Evolutionary conservation across 768 basidiomycete genomes (phyloP).

Genomic region (Lactarius sanguifluus): DNA sequence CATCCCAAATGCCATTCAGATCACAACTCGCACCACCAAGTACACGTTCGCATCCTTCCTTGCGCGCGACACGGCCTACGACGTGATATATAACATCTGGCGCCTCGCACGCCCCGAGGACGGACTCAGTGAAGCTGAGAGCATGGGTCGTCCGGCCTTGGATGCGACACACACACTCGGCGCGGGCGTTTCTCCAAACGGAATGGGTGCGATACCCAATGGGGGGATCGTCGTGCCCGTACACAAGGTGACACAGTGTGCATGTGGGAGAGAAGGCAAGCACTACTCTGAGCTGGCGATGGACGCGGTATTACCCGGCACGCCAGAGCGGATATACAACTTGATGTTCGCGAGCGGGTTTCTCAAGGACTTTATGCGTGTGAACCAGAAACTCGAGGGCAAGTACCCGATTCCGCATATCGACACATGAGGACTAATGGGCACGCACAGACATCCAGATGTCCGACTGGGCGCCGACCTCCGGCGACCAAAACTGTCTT

Average conservation of each 20-base stretch:
- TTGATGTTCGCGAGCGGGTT: constrained; percentile 96
- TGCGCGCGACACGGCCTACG: constrained; percentile 92
- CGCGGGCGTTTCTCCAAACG: background rate
- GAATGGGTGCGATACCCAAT: constrained; percentile 12
- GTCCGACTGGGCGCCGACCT: constrained; percentile 85
- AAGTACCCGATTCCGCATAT: constrained; percentile 33
- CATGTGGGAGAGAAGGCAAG: constrained; percentile 64
- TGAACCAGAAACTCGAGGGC: constrained; percentile 90
- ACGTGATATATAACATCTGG: constrained; percentile 97
- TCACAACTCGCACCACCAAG: constrained; percentile 79
- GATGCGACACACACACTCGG: constrained; percentile 18
- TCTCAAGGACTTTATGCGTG: constrained; percentile 88
- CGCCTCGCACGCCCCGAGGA: constrained; percentile 79
- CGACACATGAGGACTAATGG: constrained; percentile 1
- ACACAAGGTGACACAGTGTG: constrained; percentile 67
- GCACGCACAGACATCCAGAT: constrained; percentile 78
- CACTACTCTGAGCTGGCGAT: constrained; percentile 76
- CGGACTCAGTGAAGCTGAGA: constrained; percentile 18
- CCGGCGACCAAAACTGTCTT: constrained; percentile 63
- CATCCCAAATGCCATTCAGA: constrained; percentile 93
- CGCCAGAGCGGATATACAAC: constrained; percentile 94
- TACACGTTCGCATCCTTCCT: constrained; percentile 97
- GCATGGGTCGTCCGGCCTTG: constrained; percentile 15
- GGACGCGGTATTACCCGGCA: constrained; percentile 79
- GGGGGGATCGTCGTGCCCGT: constrained; percentile 27